Evolutionary conservation across 495 filamentous ascomycete genomes (phyloP).

Genomic region (Penicillium manginii): DNA sequence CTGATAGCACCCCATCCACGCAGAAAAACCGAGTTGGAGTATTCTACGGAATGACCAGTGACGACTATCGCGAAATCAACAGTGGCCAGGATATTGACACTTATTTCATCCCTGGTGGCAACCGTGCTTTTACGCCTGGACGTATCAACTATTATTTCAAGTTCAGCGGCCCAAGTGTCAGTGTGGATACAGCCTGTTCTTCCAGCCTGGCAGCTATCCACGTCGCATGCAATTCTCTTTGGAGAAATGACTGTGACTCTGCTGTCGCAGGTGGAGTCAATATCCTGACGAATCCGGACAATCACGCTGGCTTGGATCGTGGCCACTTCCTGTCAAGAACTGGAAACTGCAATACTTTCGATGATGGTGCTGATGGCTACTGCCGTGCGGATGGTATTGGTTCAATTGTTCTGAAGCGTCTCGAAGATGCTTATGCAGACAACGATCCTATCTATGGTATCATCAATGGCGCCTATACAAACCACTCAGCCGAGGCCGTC

Average conservation of each 20-base stretch:
- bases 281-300: constrained; percentile 80
- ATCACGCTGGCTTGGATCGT: constrained; percentile 79
- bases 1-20: constrained; percentile 83
- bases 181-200: constrained; percentile 88
- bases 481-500: constrained; percentile 75
- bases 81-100: constrained; percentile 89
- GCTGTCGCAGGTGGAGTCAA: constrained; percentile 85
- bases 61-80: constrained; percentile 92
- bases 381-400: constrained; percentile 75
- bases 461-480: constrained; percentile 68
- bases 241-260: constrained; percentile 81
- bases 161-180: constrained; percentile 84
- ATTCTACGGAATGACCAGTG: constrained; percentile 91
- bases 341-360: constrained; percentile 80
- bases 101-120: constrained; percentile 90
- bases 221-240: constrained; percentile 79
- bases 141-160: constrained; percentile 90
- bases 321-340: constrained; percentile 82
- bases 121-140: constrained; percentile 84
- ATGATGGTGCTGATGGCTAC: constrained; percentile 77
- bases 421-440: constrained; percentile 74
- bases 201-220: constrained; percentile 84
- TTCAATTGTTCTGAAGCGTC: constrained; percentile 71
- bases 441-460: constrained; percentile 75
- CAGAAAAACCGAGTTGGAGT: constrained; percentile 83